Evolutionary conservation across 345 rosid genomes (phyloP).

Genomic region (Laguncularia racemosa): DNA sequence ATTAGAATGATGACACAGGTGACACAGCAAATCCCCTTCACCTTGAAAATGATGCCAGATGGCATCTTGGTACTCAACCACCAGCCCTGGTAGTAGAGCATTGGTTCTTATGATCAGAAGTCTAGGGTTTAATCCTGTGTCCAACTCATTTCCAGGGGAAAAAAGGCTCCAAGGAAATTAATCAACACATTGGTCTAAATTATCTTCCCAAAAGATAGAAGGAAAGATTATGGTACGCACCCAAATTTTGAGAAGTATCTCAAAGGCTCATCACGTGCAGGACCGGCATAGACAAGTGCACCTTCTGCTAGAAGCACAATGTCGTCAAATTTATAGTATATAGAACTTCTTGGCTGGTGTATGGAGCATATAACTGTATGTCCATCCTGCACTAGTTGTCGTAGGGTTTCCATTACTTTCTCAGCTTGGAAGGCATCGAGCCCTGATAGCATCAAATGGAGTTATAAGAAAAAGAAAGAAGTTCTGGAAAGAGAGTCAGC

Average conservation of each 20-base stretch:
- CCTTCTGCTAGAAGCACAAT: constrained; percentile 81
- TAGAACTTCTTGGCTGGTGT: constrained; percentile 97
- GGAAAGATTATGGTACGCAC: constrained; percentile 34
- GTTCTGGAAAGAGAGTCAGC: background rate
- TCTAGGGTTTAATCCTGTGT: no score
- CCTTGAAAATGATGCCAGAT: no score
- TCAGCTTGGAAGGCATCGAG: constrained; percentile 99
- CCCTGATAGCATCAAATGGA: constrained; percentile 39
- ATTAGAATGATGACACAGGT: no score
- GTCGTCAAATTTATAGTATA: constrained; percentile 84
- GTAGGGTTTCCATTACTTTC: constrained; percentile 92
- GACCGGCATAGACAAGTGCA: constrained; percentile 77
- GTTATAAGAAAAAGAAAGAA: background rate
- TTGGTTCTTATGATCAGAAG: no score
- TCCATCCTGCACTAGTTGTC: constrained; percentile 81
- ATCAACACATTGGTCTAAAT: no score
- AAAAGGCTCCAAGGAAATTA: no score
- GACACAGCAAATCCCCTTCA: no score
- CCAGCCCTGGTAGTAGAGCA: no score
- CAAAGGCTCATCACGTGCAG: constrained; percentile 74
- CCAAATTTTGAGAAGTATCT: constrained; percentile 77
- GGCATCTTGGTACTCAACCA: no score
- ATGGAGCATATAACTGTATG: constrained; percentile 97
- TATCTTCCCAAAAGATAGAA: background rate
- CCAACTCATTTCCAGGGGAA: no score